A percentile compares a stretch with the other conserved stretches of the same genome.
These are phyloP conservation scores for Mucor velutinosus DNA, from an alignment of 371 early-diverging fungal genomes.

Conservation along the genomic window DNA sequence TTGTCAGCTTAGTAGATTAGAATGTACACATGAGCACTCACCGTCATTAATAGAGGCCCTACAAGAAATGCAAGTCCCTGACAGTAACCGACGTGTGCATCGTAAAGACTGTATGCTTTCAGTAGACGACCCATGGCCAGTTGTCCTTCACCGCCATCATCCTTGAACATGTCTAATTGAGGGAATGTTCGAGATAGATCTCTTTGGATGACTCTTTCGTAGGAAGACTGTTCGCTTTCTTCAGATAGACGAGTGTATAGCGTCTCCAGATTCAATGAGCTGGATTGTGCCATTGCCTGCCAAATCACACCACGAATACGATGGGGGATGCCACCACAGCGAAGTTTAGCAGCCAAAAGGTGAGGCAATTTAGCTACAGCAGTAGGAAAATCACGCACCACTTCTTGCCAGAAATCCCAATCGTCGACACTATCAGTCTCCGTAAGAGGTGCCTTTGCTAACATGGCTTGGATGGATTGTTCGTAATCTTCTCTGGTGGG, in stretches of 20 bases:
- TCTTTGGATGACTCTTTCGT: constrained; percentile 86
- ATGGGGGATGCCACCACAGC: constrained; percentile 83
- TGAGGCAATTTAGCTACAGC: constrained; percentile 66
- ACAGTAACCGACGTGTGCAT: constrained; percentile 94
- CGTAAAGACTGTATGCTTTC: constrained; percentile 90
- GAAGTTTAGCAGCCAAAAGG: constrained; percentile 67
- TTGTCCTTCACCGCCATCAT: constrained; percentile 86
- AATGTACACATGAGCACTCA: constrained; percentile 31
- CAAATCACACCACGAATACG: constrained; percentile 87
- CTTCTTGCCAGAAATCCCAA: constrained; percentile 93
- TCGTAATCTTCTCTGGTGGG: constrained; percentile 30
- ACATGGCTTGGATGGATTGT: constrained; percentile 26
- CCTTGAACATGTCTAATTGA: constrained; percentile 78
- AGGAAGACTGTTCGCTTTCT: constrained; percentile 64
- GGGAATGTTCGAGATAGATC: constrained; percentile 95
- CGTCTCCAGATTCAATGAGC: constrained; percentile 74
- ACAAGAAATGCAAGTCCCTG: constrained; percentile 94
- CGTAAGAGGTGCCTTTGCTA: constrained; percentile 13
- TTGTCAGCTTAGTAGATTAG: not conserved
- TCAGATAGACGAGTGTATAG: constrained; percentile 80
- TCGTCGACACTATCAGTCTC: constrained; percentile 35
- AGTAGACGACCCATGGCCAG: constrained; percentile 80
- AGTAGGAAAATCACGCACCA: constrained; percentile 82
- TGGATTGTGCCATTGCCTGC: constrained; percentile 86
- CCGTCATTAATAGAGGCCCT: constrained; percentile 88